A percentile compares a stretch with the other conserved stretches of the same genome.
Conservation (phyloP, 2,329 filamentous ascomycete species). For the Colletotrichum aenigma region DNA sequence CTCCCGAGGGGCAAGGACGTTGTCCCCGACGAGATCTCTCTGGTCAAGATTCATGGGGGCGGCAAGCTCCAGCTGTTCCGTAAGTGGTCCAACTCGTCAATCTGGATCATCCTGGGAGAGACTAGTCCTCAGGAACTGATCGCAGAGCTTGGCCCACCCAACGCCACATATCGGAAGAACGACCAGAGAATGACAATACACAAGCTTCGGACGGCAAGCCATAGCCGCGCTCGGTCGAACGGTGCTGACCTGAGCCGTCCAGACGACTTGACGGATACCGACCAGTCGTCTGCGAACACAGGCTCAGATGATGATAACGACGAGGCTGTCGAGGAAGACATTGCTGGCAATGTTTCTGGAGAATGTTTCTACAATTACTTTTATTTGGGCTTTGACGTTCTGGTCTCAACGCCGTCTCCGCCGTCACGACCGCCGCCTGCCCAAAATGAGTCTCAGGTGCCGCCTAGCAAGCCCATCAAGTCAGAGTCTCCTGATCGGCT, state of each 20-base stretch:
- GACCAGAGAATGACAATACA: slow-evolving; percentile 90
- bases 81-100: slow-evolving; percentile 67
- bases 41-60: slow-evolving; percentile 77
- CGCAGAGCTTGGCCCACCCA: slow-evolving; percentile 88
- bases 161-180: slow-evolving; percentile 91
- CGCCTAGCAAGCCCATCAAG: slow-evolving; percentile 39
- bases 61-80: slow-evolving; percentile 80
- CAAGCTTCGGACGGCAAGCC: slow-evolving; percentile 61
- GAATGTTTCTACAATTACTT: slow-evolving; percentile 99
- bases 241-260: slow-evolving; percentile 46
- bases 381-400: slow-evolving; percentile 89
- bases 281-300: slow-evolving; percentile 76
- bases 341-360: slow-evolving; percentile 58
- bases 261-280: slow-evolving; percentile 71
- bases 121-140: slow-evolving; percentile 93
- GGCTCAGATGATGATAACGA: slow-evolving; percentile 70
- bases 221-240: slow-evolving; percentile 52
- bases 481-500: slow-evolving; percentile 64
- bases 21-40: slow-evolving; percentile 87
- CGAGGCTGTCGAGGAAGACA: slow-evolving; percentile 61
- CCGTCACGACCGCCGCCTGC: slow-evolving; percentile 69
- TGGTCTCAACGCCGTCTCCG: slow-evolving; percentile 78
- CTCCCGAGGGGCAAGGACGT: slow-evolving; percentile 75
- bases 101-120: slow-evolving; percentile 79
- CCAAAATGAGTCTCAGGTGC: slow-evolving; percentile 10